Conservation (phyloP, 164 flowering plant species). For the Liquidambar formosana region DNA sequence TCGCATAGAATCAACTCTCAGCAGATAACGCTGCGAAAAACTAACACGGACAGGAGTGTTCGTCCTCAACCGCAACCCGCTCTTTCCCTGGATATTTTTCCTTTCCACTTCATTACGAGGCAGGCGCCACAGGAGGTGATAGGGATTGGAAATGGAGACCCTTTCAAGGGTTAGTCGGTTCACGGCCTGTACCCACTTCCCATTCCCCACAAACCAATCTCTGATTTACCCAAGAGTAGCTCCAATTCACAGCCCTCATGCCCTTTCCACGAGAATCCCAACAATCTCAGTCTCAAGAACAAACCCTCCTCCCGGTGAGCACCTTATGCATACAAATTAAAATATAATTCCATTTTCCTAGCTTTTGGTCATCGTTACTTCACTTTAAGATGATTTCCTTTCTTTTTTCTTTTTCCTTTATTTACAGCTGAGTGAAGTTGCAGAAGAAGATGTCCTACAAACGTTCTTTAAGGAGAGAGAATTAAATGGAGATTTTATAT, state of each 20-base stretch:
- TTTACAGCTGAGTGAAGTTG: slow-evolving; percentile 40
- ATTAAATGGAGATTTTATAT: slow-evolving; percentile 70
- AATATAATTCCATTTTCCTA: no score
- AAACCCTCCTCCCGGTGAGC: slow-evolving; percentile 19
- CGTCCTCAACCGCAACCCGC: no score
- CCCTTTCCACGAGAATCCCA: not conserved
- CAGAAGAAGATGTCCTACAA: slow-evolving; percentile 58
- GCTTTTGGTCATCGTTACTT: no score
- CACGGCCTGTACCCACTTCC: slow-evolving; percentile 11
- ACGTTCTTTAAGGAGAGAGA: slow-evolving; percentile 68
- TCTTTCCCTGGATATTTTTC: not conserved
- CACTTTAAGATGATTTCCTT: not conserved
- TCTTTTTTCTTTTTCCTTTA: slow-evolving; percentile 6
- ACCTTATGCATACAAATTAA: not conserved
- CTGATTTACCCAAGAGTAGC: not conserved
- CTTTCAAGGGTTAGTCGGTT: slow-evolving; percentile 19
- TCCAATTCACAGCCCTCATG: slow-evolving; percentile 1
- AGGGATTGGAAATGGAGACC: slow-evolving; percentile 16
- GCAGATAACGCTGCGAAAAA: no score
- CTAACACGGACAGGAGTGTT: no score
- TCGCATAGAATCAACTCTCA: no score
- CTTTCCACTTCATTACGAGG: not conserved
- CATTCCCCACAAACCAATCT: not conserved
- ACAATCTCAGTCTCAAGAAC: slow-evolving; percentile 10
- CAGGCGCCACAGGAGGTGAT: not conserved